Evolutionary conservation across 2,329 filamentous ascomycete species (phyloP), one percentile per base, ranked within the genome.

Genomic region (Neonectria ditissima): DNA sequence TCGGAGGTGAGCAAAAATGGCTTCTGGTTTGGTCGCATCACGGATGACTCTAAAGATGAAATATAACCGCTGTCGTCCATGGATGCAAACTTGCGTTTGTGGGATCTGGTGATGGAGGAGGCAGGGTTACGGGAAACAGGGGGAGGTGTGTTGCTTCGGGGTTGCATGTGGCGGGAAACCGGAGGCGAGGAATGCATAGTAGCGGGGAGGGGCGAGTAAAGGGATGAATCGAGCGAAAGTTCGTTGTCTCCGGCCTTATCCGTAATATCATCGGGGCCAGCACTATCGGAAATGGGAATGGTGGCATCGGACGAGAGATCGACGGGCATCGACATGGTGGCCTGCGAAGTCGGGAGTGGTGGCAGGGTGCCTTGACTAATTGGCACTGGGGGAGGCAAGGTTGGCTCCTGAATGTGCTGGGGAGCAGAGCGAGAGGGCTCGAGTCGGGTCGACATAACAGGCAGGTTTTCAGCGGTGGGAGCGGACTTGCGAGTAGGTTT

Each of bases 21-120:
- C 64, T 87, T 83, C 68, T 88, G 86, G 67, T 90, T 89, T 51
- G 91, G 89, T 63, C 95, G 88, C 76, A 93, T 87, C 14, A 87
- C 93, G 0, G 96, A 98, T 3, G 96, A 98, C 72, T 97, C 94
- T 18, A 98, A 86, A 0, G 94, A 97, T 1, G 96, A 98, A 76
- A 97, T 97, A 79, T 98, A 99, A 43, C 96, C 96, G 76, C 95
- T 98, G 79, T 99, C 96, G 74, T 87, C 93, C 83, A 97, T 91
- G 13, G 91, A 91, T 30, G 87, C 87, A 73, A 92, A 88, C 77
- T 93, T 95, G 69, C 92, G 90, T 80, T 92, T 93, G 69, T 91
- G 89, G 41, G 89, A 87, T 55, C 88, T 89, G 54, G 83, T 81
- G 45, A 85, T 85, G n/a, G 92, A 92, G 20, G 90, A 90, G 41